These are phyloP conservation scores for Mallotus repandus DNA, from an alignment of 441 rosid genomes.

Conservation along the genomic window DNA sequence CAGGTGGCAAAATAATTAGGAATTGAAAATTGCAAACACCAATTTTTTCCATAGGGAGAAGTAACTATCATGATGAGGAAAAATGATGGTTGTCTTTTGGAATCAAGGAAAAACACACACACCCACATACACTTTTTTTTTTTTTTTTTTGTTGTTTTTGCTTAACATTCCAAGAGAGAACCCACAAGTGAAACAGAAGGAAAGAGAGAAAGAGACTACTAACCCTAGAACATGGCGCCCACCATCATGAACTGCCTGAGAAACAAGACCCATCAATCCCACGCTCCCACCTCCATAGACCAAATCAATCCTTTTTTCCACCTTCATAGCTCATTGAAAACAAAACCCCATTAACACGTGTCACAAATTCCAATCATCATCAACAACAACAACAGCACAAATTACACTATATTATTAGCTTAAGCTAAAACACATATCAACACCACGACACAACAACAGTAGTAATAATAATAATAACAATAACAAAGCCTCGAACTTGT, in stretches of 20 bases:
- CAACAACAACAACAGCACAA: not conserved
- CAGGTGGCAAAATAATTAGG: conserved; percentile 12
- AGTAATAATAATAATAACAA: conserved; percentile 12
- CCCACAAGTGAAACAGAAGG: conserved; percentile 9
- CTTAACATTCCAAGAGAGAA: too few species aligned
- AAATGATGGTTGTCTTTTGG: conserved; percentile 32
- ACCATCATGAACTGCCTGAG: conserved; percentile 98
- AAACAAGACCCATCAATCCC: conserved; percentile 98
- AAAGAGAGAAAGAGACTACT: conserved; percentile 33
- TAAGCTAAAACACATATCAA: not conserved
- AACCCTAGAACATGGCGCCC: conserved; percentile 99
- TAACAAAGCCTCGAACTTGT: conserved; percentile 13
- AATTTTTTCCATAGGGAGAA: not conserved
- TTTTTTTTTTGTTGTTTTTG: too few species aligned
- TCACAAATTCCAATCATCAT: conserved; percentile 31
- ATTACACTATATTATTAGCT: not conserved
- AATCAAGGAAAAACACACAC: not conserved
- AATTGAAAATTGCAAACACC: not conserved
- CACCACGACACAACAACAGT: not conserved
- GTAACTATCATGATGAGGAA: conserved; percentile 14
- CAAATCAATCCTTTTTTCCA: conserved; percentile 92
- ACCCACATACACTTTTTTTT: too few species aligned
- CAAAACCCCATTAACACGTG: conserved; percentile 41
- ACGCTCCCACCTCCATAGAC: conserved; percentile 99
- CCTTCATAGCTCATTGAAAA: conserved; percentile 59